These are phyloP conservation scores for Fusarium longipes DNA, from an alignment of 2,329 filamentous ascomycete genomes.

Conservation along the genomic window DNA sequence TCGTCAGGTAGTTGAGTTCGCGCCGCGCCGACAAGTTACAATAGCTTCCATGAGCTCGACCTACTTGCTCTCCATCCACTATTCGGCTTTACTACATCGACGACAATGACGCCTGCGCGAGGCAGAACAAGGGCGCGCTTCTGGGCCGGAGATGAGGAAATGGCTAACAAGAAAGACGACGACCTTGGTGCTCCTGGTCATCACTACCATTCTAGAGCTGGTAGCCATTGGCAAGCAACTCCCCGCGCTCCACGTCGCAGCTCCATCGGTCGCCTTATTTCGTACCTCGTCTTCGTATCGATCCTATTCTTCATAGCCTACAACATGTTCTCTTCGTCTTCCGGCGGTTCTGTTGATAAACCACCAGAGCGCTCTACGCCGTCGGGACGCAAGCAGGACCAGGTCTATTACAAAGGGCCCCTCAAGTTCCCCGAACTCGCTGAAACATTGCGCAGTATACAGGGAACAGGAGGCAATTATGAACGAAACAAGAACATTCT, in stretches of 20 bases:
- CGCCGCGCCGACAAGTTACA: constrained; percentile 12
- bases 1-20: neutral
- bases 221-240: constrained; percentile 54
- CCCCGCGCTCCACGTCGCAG: constrained; percentile 62
- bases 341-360: constrained; percentile 19
- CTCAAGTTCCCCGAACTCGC: constrained; percentile 76
- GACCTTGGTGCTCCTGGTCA: constrained; percentile 55
- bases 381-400: constrained; percentile 16
- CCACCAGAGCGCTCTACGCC: constrained; percentile 13
- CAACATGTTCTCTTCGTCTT: constrained; percentile 49
- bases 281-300: constrained; percentile 65
- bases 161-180: constrained; percentile 69
- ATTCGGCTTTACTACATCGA: constrained; percentile 5
- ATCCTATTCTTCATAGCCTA: constrained; percentile 64
- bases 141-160: constrained; percentile 65
- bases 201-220: constrained; percentile 41
- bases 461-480: constrained; percentile 63
- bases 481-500: constrained; percentile 75
- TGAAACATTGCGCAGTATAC: constrained; percentile 69
- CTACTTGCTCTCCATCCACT: constrained; percentile 7
- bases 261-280: constrained; percentile 62
- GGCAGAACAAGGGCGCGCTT: constrained; percentile 52
- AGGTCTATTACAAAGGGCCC: constrained; percentile 71
- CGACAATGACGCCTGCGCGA: constrained; percentile 52
- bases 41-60: constrained; percentile 32